Conservation (phyloP, 78 protist genomes). For the Protostelium mycophagum region DNA sequence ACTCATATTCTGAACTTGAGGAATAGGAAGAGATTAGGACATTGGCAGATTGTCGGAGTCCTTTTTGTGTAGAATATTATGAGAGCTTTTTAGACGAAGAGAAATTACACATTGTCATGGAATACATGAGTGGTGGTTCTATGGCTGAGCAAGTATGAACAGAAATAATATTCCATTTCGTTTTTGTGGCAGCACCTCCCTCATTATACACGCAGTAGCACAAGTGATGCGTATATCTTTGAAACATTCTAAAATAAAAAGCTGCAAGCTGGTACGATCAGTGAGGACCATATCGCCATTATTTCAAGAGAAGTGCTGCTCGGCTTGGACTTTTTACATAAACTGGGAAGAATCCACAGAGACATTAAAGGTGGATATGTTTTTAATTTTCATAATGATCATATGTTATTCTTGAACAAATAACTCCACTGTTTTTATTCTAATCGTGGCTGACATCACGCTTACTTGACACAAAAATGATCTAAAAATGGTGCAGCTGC, state of each 20-base stretch:
- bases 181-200: too few relatives aligned
- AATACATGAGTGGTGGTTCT: conserved; percentile 92
- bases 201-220: too few relatives aligned
- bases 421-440: background rate
- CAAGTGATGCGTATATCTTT: too few relatives aligned
- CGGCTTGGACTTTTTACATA: conserved; percentile 52
- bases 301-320: conserved; percentile 79
- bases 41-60: background rate
- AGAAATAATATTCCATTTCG: background rate
- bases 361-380: conserved; percentile 87
- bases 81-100: background rate
- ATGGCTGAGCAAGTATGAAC: conserved; percentile 69
- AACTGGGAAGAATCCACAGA: conserved; percentile 84
- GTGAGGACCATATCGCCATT: conserved; percentile 74
- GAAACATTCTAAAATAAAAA: background rate
- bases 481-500: conserved; percentile 43
- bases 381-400: background rate
- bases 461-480: background rate
- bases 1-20: background rate
- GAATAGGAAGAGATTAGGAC: background rate
- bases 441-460: background rate
- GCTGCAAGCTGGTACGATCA: conserved; percentile 21
- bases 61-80: background rate
- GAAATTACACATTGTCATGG: conserved; percentile 85
- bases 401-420: background rate